A percentile compares a stretch with the other conserved stretches of the same genome.
Evolutionary conservation across 495 filamentous ascomycete species (phyloP).

Genomic region (Aspergillus kassunensis): DNA sequence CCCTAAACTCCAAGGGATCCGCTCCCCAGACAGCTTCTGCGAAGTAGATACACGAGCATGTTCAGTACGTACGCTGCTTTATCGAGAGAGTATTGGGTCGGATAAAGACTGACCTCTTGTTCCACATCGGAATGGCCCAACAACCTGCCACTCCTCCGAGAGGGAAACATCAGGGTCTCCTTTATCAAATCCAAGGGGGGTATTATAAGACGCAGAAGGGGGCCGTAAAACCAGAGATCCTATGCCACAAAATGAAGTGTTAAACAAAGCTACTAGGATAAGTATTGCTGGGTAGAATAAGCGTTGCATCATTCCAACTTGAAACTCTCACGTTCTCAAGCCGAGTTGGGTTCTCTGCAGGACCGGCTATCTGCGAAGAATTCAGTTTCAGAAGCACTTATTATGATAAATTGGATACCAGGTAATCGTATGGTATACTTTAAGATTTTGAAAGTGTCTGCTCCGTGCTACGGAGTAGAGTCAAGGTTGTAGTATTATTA

Average conservation of each 20-base stretch:
- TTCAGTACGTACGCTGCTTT: background rate
- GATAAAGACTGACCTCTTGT: constrained; percentile 46
- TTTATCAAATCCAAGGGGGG: background rate
- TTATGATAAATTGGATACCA: too few relatives aligned
- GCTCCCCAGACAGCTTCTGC: constrained; percentile 58
- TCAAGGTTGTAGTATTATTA: too few relatives aligned
- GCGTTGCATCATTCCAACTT: background rate
- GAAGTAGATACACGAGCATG: background rate
- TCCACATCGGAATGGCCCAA: constrained; percentile 59
- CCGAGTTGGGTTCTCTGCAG: too few relatives aligned
- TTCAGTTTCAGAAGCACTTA: background rate
- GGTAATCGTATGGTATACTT: too few relatives aligned
- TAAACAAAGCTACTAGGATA: background rate
- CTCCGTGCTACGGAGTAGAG: too few relatives aligned
- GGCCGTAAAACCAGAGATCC: background rate
- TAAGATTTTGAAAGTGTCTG: too few relatives aligned
- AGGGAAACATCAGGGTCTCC: constrained; percentile 19
- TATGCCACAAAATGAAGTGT: background rate
- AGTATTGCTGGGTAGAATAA: background rate
- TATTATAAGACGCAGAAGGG: background rate
- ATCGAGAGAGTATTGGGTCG: background rate
- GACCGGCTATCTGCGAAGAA: background rate
- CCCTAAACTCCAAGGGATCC: constrained; percentile 51
- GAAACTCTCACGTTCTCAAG: too few relatives aligned
- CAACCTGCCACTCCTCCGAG: constrained; percentile 46